These are phyloP conservation scores for Cercospora beticola DNA, from an alignment of 2,329 filamentous ascomycete species.

Conservation along the genomic window DNA sequence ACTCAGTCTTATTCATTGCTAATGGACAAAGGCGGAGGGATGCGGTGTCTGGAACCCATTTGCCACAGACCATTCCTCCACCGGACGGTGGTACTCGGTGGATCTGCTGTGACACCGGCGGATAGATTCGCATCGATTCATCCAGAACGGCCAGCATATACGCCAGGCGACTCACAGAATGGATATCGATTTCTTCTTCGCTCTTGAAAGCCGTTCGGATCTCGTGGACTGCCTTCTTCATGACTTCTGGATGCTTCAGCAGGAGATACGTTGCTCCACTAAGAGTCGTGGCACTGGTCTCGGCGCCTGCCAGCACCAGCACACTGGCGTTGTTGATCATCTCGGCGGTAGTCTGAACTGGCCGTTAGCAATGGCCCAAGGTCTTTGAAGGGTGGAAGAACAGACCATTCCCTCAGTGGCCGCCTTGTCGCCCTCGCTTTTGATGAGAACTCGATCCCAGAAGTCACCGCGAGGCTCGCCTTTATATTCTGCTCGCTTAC, in stretches of 20 bases:
- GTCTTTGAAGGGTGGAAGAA: not conserved
- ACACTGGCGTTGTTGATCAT: slow-evolving; percentile 32
- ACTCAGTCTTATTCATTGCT: slow-evolving; percentile 1
- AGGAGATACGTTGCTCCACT: slow-evolving; percentile 31
- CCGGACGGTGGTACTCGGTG: slow-evolving; percentile 26
- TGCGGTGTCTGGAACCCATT: slow-evolving; percentile 26
- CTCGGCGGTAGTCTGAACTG: slow-evolving; percentile 21
- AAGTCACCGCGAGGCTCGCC: slow-evolving; percentile 21
- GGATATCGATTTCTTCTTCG: slow-evolving; percentile 31
- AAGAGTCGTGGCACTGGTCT: slow-evolving; percentile 37
- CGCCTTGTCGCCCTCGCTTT: slow-evolving; percentile 20
- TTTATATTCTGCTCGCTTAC: slow-evolving; percentile 13
- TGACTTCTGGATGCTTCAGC: slow-evolving; percentile 24
- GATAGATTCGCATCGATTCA: slow-evolving; percentile 48
- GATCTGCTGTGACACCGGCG: slow-evolving; percentile 41
- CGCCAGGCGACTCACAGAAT: slow-evolving; percentile 22
- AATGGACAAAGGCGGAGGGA: slow-evolving; percentile 10
- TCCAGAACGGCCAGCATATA: slow-evolving; percentile 49
- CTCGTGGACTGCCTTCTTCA: slow-evolving; percentile 44
- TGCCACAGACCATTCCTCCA: slow-evolving; percentile 28
- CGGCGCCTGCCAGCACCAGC: slow-evolving; percentile 36
- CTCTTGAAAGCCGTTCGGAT: slow-evolving; percentile 43
- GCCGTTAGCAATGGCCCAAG: not conserved
- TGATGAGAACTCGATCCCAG: slow-evolving; percentile 24
- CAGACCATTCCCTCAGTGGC: slow-evolving; percentile 17